A percentile compares a stretch with the other conserved stretches of the same genome.
phyloP scores from a whole-genome alignment of 768 basidiomycete genomes.

The Pisolithus albus region DNA sequence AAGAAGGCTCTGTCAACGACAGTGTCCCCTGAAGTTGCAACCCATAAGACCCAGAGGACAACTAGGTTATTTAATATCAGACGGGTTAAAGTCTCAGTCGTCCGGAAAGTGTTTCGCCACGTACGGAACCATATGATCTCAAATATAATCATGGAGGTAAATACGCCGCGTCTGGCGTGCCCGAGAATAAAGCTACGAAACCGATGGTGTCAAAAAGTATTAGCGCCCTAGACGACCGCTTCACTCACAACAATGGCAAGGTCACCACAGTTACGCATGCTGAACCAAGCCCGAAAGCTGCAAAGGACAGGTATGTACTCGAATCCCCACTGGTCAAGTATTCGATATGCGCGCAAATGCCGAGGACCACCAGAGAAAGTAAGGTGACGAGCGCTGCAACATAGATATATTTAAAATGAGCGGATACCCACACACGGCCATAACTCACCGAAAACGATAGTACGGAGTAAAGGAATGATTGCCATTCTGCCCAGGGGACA shows the following conservation, averaged over 20 bases:
- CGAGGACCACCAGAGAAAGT: constrained; percentile 14
- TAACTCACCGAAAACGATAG: constrained; percentile 17
- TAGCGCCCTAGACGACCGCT: background rate
- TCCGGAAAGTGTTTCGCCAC: background rate
- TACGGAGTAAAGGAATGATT: constrained; percentile 20
- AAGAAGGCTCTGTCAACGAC: constrained; percentile 1
- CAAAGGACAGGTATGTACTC: constrained; percentile 3
- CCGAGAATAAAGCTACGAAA: constrained; percentile 14
- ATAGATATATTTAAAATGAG: background rate
- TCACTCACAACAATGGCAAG: constrained; percentile 22
- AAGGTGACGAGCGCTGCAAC: constrained; percentile 11
- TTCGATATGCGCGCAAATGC: constrained; percentile 15
- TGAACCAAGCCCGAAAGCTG: constrained; percentile 11
- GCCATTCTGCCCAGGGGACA: constrained; percentile 12
- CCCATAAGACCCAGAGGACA: constrained; percentile 20
- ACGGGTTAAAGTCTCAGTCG: background rate
- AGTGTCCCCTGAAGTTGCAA: constrained; percentile 9
- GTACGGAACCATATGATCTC: constrained; percentile 22
- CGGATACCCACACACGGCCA: background rate
- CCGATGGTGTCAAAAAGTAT: background rate
- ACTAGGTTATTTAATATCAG: constrained; percentile 6
- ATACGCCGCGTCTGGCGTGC: constrained; percentile 1
- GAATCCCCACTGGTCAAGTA: constrained; percentile 6
- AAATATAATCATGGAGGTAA: constrained; percentile 20
- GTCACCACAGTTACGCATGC: constrained; percentile 12